Evolutionary conservation across 169 alveolate genomes (phyloP).

Genomic region (Blepharisma undulans): DNA sequence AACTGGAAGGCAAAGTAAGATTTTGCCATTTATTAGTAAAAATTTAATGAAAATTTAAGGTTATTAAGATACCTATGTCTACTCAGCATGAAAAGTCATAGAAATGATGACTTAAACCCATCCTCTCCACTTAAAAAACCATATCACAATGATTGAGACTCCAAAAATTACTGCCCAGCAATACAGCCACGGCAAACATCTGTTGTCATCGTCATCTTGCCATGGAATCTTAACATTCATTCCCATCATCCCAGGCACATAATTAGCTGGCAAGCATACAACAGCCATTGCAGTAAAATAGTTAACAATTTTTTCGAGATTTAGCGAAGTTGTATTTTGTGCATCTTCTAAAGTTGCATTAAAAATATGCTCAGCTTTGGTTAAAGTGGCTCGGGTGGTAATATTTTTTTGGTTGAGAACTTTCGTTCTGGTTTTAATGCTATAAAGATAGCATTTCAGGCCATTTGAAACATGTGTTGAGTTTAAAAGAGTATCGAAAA

Average conservation of each 20-base stretch:
- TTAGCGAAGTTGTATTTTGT: neutral
- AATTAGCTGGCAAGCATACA: constrained; percentile 44
- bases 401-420: neutral
- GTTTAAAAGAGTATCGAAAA: neutral
- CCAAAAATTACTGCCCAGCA: neutral
- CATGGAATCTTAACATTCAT: constrained; percentile 50
- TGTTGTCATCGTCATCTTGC: neutral
- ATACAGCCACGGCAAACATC: neutral
- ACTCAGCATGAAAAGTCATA: neutral
- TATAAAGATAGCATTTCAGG: neutral
- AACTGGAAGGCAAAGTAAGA: constrained; percentile 23
- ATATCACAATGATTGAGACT: neutral
- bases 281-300: constrained; percentile 47
- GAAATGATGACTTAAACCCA: neutral
- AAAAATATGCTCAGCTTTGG: constrained; percentile 11
- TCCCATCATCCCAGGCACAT: constrained; percentile 46
- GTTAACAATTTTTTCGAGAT: constrained; percentile 32
- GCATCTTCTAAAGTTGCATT: constrained; percentile 35
- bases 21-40: constrained; percentile 15
- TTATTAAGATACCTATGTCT: neutral
- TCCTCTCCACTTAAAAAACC: neutral
- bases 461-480: neutral
- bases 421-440: neutral
- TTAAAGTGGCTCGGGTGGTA: neutral
- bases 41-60: neutral